Conservation (phyloP, 371 early-diverging fungal genomes). For the Circinella minor region DNA sequence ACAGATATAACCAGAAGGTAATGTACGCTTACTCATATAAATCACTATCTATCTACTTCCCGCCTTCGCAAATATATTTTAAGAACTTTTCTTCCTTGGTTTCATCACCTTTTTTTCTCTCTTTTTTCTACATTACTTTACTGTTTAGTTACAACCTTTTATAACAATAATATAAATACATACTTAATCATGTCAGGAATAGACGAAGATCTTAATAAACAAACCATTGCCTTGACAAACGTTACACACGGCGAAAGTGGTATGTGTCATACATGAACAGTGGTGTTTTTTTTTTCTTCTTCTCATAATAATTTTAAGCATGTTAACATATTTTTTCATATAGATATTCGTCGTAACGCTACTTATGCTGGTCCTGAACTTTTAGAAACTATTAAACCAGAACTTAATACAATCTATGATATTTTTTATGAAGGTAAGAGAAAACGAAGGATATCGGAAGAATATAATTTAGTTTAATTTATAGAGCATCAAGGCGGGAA, state of each 20-base stretch:
- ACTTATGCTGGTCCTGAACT: not conserved
- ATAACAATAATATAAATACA: not conserved
- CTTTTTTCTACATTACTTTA: not conserved
- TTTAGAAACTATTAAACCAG: not conserved
- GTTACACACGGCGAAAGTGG: not conserved
- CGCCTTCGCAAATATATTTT: not conserved
- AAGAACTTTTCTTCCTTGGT: not conserved
- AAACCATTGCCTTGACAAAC: not conserved
- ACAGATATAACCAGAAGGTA: not conserved
- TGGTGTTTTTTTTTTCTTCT: not conserved
- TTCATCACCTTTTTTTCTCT: not conserved
- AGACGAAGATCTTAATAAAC: slow-evolving; percentile 4
- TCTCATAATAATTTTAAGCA: not conserved
- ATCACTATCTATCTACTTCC: not conserved
- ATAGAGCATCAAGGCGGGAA: not conserved
- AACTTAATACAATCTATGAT: slow-evolving; percentile 5
- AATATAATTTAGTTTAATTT: not conserved
- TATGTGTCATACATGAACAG: not conserved
- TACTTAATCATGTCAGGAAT: not conserved
- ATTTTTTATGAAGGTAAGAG: slow-evolving; percentile 9
- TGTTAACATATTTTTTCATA: not conserved
- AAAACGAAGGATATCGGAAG: not conserved
- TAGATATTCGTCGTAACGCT: not conserved
- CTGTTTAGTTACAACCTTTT: not conserved
- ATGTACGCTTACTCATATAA: not conserved